A percentile compares a stretch with the other conserved stretches of the same genome.
Evolutionary conservation across 116 monocot species (phyloP).

Genomic region (Cymodocea nodosa): DNA sequence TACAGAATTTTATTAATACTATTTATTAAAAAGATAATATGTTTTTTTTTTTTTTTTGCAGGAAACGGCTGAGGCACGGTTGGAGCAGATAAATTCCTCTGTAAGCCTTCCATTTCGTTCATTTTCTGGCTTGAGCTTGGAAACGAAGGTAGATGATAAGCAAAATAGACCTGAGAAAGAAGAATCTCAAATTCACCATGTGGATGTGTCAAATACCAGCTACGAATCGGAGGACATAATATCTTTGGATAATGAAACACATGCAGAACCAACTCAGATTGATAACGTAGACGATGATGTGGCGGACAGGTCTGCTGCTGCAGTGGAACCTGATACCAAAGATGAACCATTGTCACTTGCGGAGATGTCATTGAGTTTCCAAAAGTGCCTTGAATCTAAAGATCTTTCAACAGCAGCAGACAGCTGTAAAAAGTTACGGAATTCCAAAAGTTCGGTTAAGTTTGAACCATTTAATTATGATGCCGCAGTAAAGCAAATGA

Average conservation of each 20-base stretch:
- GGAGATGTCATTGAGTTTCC: slow-evolving; percentile 39
- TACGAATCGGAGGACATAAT: slow-evolving; percentile 48
- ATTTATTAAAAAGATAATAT: background rate
- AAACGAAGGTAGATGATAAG: background rate
- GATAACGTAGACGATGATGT: slow-evolving; percentile 5
- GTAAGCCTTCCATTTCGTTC: slow-evolving; percentile 68
- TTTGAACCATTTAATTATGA: slow-evolving; percentile 61
- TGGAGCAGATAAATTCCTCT: slow-evolving; percentile 75
- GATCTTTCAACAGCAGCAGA: background rate
- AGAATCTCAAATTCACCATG: slow-evolving; percentile 6
- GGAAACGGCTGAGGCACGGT: slow-evolving; percentile 35
- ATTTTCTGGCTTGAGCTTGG: slow-evolving; percentile 19
- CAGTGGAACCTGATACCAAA: background rate
- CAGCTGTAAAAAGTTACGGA: slow-evolving; percentile 3
- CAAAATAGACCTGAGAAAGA: background rate
- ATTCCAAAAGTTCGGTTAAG: slow-evolving; percentile 2
- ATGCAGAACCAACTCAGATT: slow-evolving; percentile 3
- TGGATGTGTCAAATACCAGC: background rate
- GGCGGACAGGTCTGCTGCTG: slow-evolving; percentile 1
- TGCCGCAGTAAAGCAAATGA: slow-evolving; percentile 43
- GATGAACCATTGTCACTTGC: slow-evolving; percentile 23
- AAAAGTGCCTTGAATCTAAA: slow-evolving; percentile 26
- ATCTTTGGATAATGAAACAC: slow-evolving; percentile 17
- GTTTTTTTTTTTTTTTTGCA: slow-evolving; percentile 9
- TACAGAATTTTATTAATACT: background rate